phyloP scores from a whole-genome alignment of 2,329 filamentous ascomycete species.

The Trichoderma polysporum region DNA sequence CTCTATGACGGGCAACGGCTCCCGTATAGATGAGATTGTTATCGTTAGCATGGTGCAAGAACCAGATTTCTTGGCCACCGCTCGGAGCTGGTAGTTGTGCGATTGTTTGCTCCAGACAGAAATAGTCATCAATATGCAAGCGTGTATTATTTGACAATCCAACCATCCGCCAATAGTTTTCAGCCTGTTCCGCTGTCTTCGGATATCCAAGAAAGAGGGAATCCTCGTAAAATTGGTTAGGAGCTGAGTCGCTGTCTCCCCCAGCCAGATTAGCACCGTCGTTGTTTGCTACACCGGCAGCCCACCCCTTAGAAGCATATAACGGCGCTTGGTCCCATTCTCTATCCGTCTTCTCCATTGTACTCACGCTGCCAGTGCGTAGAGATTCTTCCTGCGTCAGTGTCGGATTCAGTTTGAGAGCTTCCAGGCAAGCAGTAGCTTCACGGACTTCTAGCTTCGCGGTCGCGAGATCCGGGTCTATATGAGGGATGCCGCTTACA shows the following conservation, averaged over 20 bases:
- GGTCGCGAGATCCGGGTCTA: background rate
- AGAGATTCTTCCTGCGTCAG: background rate
- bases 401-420: background rate
- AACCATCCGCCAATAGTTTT: background rate
- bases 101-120: background rate
- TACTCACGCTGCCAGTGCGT: background rate
- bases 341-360: background rate
- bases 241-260: background rate
- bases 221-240: background rate
- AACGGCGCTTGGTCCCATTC: background rate
- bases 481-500: background rate
- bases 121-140: background rate
- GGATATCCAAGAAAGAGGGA: background rate
- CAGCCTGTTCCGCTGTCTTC: background rate
- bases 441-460: background rate
- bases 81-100: accelerated
- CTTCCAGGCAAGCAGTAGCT: background rate
- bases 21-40: constrained; percentile 35
- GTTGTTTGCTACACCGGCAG: background rate
- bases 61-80: constrained; percentile 26
- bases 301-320: background rate
- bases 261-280: background rate
- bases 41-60: constrained; percentile 32
- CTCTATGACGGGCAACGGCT: constrained; percentile 33
- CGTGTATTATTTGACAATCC: background rate